Percentiles rank a stretch among this genome's conserved stretches.
Evolutionary conservation across 805 yeast genomes (phyloP).

Genomic region (Cyberlindnera meyerae): DNA sequence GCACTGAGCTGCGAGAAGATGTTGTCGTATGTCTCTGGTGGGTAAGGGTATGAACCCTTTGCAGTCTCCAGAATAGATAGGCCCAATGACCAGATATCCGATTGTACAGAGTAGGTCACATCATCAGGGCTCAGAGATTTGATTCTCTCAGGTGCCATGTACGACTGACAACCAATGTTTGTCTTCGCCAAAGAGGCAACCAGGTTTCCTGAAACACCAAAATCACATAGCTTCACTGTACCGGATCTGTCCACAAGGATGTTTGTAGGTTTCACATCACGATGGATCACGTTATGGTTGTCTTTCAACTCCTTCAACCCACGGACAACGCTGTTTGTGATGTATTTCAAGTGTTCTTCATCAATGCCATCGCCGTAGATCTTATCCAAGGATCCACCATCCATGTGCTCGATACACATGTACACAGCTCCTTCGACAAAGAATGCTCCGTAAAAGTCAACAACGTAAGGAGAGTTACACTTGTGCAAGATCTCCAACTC

Average conservation of each 20-base stretch:
- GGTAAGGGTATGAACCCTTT: constrained; percentile 91
- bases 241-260: constrained; percentile 79
- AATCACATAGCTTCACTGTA: constrained; percentile 88
- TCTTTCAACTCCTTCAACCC: constrained; percentile 87
- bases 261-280: constrained; percentile 97
- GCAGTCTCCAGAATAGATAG: constrained; percentile 83
- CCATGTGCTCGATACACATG: constrained; percentile 98
- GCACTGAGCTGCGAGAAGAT: constrained; percentile 92
- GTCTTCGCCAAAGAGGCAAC: constrained; percentile 95
- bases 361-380: constrained; percentile 70
- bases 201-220: constrained; percentile 92
- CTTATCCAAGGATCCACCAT: constrained; percentile 90
- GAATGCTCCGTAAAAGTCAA: constrained; percentile 95
- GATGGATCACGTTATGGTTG: constrained; percentile 84
- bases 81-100: constrained; percentile 95
- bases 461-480: constrained; percentile 86
- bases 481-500: constrained; percentile 91
- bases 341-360: constrained; percentile 75
- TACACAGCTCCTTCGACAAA: constrained; percentile 97
- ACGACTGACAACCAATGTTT: constrained; percentile 95
- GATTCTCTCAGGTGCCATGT: constrained; percentile 98
- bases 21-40: constrained; percentile 86
- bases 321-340: constrained; percentile 71
- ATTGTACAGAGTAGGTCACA: constrained; percentile 82
- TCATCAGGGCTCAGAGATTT: constrained; percentile 69